Evolutionary conservation across 805 yeast genomes (phyloP), one percentile per base, ranked within the genome.

Genomic region (Starmerella ratchasimensis): DNA sequence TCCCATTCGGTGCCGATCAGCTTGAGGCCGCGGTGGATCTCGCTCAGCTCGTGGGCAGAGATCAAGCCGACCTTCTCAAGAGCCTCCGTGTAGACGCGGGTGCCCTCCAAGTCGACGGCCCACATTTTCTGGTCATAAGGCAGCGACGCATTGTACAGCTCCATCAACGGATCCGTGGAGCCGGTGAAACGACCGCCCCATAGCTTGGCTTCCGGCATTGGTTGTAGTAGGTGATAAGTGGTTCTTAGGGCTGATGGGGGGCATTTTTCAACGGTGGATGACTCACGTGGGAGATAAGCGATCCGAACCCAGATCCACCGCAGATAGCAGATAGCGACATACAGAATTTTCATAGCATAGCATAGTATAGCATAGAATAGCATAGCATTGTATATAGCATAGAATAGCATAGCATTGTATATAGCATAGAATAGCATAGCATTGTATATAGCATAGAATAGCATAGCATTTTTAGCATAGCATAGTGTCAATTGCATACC

Each of bases 101-200:
- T 90, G 35, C 98, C 97, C 46, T 80, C 80, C 48, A 90, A 64
- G 61, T 90, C 99, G 11, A 93, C 97, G 31, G 73, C 76, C 63
- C 78, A 90, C 97, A 90, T 90, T 55, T 71, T 77, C 64, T 88
- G 70, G 60, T 90, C 99, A 54, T 90, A 90, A 2, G 98, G 97
- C 47, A 90, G 65, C 1, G 97, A 88, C 1, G 96, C 95, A 62
- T 90, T 90, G 67, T 93, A 90, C 37, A 88, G 67, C 57, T 90
- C 93, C 99, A 90, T 90, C 55, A 90, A 65, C 3, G 99, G 99
- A 53, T 90, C 99, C 21, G 94, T 76, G 45, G 88, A 88, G 33
- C 68, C 97, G 43, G 96, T 88, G 64, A 88, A 88, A 61, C 98
- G 74, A 53, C 97, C 98, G 53, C 98, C 98, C 98, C 98, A 88